phyloP scores from a whole-genome alignment of 805 yeast genomes.

The Pichia scutulata region DNA sequence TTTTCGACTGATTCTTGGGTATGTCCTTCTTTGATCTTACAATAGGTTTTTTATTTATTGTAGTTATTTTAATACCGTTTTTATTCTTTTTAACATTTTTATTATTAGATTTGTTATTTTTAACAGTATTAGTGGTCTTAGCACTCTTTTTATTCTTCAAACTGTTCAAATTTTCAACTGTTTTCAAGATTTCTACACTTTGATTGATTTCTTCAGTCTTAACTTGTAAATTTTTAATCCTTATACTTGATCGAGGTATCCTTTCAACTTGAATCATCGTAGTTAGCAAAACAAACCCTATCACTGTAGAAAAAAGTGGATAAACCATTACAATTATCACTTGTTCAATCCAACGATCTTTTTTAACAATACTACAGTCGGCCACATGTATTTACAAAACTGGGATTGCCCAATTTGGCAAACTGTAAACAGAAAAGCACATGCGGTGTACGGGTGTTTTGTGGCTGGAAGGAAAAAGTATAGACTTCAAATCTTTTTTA shows the following conservation, averaged over 20 bases:
- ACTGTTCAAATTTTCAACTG: neutral
- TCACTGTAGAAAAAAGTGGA: neutral
- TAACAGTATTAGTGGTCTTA: neutral
- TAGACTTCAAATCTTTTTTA: too few species aligned
- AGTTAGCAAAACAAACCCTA: neutral
- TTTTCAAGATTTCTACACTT: neutral
- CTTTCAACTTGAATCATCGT: neutral
- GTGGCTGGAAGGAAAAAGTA: too few species aligned
- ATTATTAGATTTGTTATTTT: too few species aligned
- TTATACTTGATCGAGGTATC: neutral
- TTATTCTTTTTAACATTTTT: neutral
- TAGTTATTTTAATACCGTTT: neutral
- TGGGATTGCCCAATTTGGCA: neutral
- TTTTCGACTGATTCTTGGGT: neutral
- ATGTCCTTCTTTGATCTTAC: neutral
- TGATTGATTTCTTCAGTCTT: neutral
- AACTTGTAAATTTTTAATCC: neutral
- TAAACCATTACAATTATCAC: neutral
- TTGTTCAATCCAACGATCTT: neutral
- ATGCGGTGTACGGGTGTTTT: constrained; percentile 1
- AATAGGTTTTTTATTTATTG: neutral
- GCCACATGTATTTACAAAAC: neutral
- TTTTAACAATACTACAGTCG: neutral
- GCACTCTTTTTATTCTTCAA: neutral
- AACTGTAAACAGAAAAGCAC: neutral